These are phyloP conservation scores for Monosporascus sp. DNA, from an alignment of 2,329 filamentous ascomycete species.

Conservation along the genomic window DNA sequence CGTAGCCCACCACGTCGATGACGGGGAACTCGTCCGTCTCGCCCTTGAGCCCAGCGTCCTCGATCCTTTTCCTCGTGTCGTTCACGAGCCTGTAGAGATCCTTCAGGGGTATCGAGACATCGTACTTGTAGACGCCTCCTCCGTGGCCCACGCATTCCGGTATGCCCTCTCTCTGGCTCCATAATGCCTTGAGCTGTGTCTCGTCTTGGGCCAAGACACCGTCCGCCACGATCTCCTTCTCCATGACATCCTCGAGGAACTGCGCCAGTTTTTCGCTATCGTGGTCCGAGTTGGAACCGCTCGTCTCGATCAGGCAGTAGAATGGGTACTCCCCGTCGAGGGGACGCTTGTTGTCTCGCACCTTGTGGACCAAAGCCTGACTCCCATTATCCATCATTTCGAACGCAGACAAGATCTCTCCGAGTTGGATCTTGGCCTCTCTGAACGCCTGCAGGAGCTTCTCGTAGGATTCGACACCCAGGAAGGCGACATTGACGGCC, in stretches of 20 bases:
- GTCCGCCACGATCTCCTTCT: constrained; percentile 77
- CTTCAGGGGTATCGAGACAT: constrained; percentile 84
- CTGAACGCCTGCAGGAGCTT: constrained; percentile 81
- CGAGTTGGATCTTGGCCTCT: constrained; percentile 83
- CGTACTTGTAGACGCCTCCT: constrained; percentile 97
- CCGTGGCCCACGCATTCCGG: constrained; percentile 83
- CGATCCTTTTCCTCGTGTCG: constrained; percentile 69
- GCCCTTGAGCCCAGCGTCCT: constrained; percentile 69
- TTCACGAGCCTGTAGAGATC: constrained; percentile 88
- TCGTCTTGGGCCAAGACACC: constrained; percentile 91
- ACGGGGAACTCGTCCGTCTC: constrained; percentile 72
- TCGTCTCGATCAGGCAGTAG: constrained; percentile 95
- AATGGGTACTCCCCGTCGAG: constrained; percentile 83
- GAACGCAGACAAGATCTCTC: constrained; percentile 94
- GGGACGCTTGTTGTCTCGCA: constrained; percentile 72
- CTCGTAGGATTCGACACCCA: constrained; percentile 85
- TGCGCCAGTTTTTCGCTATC: constrained; percentile 85
- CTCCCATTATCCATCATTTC: constrained; percentile 90
- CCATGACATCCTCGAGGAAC: constrained; percentile 91
- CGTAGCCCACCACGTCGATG: constrained; percentile 88
- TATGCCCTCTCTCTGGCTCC: constrained; percentile 91
- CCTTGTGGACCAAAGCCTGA: constrained; percentile 69
- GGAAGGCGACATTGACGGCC: constrained; percentile 91
- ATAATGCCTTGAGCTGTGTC: constrained; percentile 79
- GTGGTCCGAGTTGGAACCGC: constrained; percentile 88